A percentile compares a stretch with the other conserved stretches of the same genome.
phyloP scores from a whole-genome alignment of 2,329 filamentous ascomycete species.

The Didymella pinodella region DNA sequence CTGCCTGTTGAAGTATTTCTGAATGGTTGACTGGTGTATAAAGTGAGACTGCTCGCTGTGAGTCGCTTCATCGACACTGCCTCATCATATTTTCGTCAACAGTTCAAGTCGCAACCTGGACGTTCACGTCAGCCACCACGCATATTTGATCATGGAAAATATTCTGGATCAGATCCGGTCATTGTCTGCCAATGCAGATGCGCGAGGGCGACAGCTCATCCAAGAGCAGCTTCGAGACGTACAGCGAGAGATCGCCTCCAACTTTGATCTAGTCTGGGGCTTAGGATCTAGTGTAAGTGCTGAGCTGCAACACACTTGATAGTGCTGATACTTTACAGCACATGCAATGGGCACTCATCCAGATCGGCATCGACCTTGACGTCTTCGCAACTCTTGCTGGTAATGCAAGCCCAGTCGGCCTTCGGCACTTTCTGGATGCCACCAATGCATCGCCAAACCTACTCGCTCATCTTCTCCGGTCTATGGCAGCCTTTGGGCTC shows the following conservation, averaged over 20 bases:
- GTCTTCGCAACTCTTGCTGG: conserved; percentile 31
- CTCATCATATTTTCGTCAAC: background rate
- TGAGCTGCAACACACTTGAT: too few relatives aligned
- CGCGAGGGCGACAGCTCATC: conserved; percentile 29
- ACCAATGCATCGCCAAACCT: conserved; percentile 39
- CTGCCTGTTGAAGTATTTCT: background rate
- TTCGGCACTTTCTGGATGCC: conserved; percentile 30
- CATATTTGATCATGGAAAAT: conserved; percentile 29
- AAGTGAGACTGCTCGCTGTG: background rate
- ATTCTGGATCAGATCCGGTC: conserved; percentile 32
- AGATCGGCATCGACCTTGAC: conserved; percentile 32
- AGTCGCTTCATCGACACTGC: background rate
- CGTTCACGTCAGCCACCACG: background rate
- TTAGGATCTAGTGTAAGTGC: conserved; percentile 25
- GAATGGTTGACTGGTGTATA: background rate
- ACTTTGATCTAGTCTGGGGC: conserved; percentile 36
- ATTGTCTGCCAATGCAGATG: conserved; percentile 30
- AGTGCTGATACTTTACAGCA: conserved; percentile 13
- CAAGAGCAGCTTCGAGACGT: conserved; percentile 39
- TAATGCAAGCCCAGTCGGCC: conserved; percentile 18
- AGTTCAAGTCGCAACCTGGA: too few relatives aligned
- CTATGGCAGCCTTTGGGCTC: conserved; percentile 42
- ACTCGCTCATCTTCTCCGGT: conserved; percentile 45
- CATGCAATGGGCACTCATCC: conserved; percentile 34
- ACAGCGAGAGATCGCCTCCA: conserved; percentile 35